A percentile compares a stretch with the other conserved stretches of the same genome.
Evolutionary conservation across 2,329 filamentous ascomycete species (phyloP).

Genomic region (Helminthosporium solani): DNA sequence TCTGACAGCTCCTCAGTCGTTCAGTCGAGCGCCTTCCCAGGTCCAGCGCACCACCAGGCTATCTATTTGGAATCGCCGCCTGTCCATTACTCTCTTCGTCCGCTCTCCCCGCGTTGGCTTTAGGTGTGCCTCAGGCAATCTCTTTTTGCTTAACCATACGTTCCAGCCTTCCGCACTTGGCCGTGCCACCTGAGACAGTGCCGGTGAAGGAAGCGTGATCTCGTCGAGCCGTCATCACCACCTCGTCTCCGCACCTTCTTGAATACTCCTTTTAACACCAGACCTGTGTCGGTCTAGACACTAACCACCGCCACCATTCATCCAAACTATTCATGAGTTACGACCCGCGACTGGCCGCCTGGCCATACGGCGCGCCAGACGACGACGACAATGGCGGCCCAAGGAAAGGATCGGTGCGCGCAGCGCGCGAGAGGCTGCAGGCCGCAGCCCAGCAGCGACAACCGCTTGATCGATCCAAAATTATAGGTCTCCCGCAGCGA

Average conservation of each 20-base stretch:
- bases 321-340: constrained; percentile 39
- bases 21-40: constrained; percentile 14
- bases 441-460: constrained; percentile 30
- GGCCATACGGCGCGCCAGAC: constrained; percentile 31
- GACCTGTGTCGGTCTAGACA: constrained; percentile 39
- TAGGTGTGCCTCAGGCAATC: constrained; percentile 5
- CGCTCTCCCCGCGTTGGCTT: constrained; percentile 19
- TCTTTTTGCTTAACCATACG: constrained; percentile 10
- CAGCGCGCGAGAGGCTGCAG: constrained; percentile 38
- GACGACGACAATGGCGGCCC: constrained; percentile 21
- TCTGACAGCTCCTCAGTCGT: constrained; percentile 9
- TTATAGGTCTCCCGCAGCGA: constrained; percentile 38
- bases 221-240: constrained; percentile 10
- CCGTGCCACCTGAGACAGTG: constrained; percentile 18
- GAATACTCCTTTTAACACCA: constrained; percentile 8
- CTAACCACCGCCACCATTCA: constrained; percentile 31
- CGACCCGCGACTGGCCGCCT: constrained; percentile 35
- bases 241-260: constrained; percentile 3
- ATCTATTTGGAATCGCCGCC: constrained; percentile 25
- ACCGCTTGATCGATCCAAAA: constrained; percentile 33
- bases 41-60: constrained; percentile 1
- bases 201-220: constrained; percentile 15
- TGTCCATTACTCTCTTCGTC: constrained; percentile 4
- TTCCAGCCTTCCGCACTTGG: constrained; percentile 7
- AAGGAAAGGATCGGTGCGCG: constrained; percentile 38